phyloP scores from a whole-genome alignment of 2,329 filamentous ascomycete species.

The Penicillium psychrosexuale region DNA sequence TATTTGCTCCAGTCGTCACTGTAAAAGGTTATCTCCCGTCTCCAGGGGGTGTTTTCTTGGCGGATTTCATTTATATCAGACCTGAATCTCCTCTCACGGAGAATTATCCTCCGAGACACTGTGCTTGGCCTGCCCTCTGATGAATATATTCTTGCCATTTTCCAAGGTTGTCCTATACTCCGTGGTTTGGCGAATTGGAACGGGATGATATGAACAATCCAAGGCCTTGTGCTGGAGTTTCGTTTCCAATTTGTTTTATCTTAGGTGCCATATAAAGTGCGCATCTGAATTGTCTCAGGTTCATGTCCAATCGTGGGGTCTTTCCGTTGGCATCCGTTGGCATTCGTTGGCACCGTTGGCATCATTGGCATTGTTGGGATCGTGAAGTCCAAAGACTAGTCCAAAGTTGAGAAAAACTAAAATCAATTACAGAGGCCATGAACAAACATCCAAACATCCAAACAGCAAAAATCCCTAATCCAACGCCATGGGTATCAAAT shows the following conservation, averaged over 20 bases:
- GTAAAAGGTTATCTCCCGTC: background rate
- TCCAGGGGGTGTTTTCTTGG: slow-evolving; percentile 7
- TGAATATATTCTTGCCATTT: background rate
- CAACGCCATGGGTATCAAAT: slow-evolving; percentile 18
- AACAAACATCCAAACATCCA: background rate
- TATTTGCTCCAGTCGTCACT: background rate
- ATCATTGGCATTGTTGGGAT: background rate
- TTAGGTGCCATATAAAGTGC: slow-evolving; percentile 1
- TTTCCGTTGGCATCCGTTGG: background rate
- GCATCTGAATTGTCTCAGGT: background rate
- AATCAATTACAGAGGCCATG: background rate
- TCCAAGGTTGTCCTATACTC: background rate
- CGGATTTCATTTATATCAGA: slow-evolving; percentile 19
- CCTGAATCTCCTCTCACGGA: slow-evolving; percentile 8
- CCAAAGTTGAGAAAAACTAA: background rate
- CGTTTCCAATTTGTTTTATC: background rate
- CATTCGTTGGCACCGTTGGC: no score
- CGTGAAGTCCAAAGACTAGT: background rate
- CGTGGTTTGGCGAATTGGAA: slow-evolving; percentile 1
- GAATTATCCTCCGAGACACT: background rate
- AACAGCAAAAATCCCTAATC: slow-evolving; percentile 9
- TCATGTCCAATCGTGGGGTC: background rate
- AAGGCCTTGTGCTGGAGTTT: background rate
- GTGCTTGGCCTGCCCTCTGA: background rate
- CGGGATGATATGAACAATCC: background rate